Percentiles rank a stretch among this genome's conserved stretches.
Evolutionary conservation across 352 stramenopile genomes (phyloP).

Genomic region (Phytophthora hybrid): DNA sequence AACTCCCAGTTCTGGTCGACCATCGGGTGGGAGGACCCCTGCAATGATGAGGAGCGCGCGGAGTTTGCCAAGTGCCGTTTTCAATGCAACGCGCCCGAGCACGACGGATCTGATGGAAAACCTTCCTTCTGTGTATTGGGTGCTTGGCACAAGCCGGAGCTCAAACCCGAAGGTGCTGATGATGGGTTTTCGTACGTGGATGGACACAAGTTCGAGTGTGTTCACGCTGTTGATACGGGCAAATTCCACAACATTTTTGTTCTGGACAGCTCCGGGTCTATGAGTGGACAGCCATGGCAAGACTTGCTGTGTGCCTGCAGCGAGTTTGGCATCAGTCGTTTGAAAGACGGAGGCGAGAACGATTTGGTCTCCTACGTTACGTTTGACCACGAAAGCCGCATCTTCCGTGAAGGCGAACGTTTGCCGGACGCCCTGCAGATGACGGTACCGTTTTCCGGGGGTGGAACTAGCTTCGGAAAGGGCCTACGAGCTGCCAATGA

Average conservation of each 20-base stretch:
- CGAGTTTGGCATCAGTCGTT: conserved; percentile 35
- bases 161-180: conserved; percentile 52
- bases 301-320: conserved; percentile 35
- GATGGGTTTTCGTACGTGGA: conserved; percentile 30
- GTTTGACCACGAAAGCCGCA: conserved; percentile 31
- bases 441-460: conserved; percentile 38
- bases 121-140: conserved; percentile 42
- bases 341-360: conserved; percentile 27
- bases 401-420: conserved; percentile 31
- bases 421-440: conserved; percentile 7
- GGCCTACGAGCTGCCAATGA: conserved; percentile 59
- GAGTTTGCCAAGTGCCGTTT: conserved; percentile 48
- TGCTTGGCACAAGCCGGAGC: conserved; percentile 47
- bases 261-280: conserved; percentile 50
- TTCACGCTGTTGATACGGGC: conserved; percentile 32
- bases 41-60: conserved; percentile 36
- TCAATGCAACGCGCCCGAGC: conserved; percentile 47
- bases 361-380: conserved; percentile 52
- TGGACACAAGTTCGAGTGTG: conserved; percentile 50
- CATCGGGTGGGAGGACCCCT: conserved; percentile 54
- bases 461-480: conserved; percentile 48
- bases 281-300: conserved; percentile 45
- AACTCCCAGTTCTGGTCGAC: conserved; percentile 52
- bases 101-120: conserved; percentile 23
- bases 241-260: conserved; percentile 54